These are phyloP conservation scores for Dictyostelium brefeldianum DNA, from an alignment of 78 protist species.

Conservation along the genomic window DNA sequence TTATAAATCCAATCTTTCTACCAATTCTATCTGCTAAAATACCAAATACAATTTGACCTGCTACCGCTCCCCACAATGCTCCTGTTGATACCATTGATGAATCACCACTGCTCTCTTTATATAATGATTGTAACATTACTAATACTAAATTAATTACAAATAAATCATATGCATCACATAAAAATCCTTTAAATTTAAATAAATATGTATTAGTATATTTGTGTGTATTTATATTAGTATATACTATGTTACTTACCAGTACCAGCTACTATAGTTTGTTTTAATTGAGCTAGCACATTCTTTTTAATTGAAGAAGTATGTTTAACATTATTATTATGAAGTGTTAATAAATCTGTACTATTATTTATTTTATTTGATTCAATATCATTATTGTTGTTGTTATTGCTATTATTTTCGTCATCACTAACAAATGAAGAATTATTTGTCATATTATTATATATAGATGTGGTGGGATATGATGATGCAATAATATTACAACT, in stretches of 20 bases:
- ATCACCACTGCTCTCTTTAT: constrained; percentile 18
- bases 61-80: constrained; percentile 79
- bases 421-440: not conserved
- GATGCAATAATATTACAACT: not conserved
- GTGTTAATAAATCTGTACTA: constrained; percentile 2
- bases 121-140: constrained; percentile 30
- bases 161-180: constrained; percentile 87
- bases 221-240: not conserved
- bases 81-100: constrained; percentile 59
- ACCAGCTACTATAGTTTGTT: constrained; percentile 28
- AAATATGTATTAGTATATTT: not conserved
- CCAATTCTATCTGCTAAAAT: constrained; percentile 82
- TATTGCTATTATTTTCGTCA: not conserved
- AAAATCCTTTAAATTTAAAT: constrained; percentile 34
- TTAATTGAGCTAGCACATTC: not conserved
- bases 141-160: constrained; percentile 77
- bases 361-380: not conserved
- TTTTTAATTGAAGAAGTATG: not conserved
- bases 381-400: constrained; percentile 3
- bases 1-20: constrained; percentile 62
- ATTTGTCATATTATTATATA: not conserved
- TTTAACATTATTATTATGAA: constrained; percentile 9
- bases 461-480: not conserved
- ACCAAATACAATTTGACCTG: constrained; percentile 83
- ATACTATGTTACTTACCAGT: constrained; percentile 31